These are phyloP conservation scores for Sphagnum fallax DNA, from an alignment of 228 moss, liverwort and hornwort species.

Conservation along the genomic window DNA sequence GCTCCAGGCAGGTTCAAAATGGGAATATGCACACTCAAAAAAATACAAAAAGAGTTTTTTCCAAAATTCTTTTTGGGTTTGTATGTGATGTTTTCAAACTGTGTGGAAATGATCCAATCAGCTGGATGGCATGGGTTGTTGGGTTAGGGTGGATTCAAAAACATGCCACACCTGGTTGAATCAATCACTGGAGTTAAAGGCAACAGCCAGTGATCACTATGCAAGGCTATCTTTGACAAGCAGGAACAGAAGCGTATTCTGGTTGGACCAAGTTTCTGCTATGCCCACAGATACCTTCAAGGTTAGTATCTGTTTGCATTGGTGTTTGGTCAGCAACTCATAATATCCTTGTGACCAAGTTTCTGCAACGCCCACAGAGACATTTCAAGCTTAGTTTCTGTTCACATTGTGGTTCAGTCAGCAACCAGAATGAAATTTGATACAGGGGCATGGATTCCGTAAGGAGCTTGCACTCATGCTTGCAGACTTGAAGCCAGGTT, in stretches of 20 bases:
- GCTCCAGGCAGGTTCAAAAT: too few species aligned
- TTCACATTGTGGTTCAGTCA: neutral
- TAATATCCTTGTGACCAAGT: slow-evolving; percentile 45
- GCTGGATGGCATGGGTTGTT: too few species aligned
- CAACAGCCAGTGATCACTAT: slow-evolving; percentile 54
- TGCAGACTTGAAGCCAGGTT: slow-evolving; percentile 70
- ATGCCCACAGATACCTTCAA: slow-evolving; percentile 83
- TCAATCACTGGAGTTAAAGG: slow-evolving; percentile 48
- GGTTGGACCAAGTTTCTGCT: slow-evolving; percentile 95
- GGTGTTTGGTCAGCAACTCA: slow-evolving; percentile 19
- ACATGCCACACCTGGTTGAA: slow-evolving; percentile 48
- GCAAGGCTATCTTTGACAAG: slow-evolving; percentile 58
- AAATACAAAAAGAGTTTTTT: too few species aligned
- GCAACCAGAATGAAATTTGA: neutral
- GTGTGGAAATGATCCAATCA: too few species aligned
- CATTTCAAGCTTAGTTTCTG: slow-evolving; percentile 57
- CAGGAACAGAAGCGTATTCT: slow-evolving; percentile 53
- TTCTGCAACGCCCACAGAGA: slow-evolving; percentile 75
- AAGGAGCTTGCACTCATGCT: slow-evolving; percentile 79
- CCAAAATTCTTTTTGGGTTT: too few species aligned
- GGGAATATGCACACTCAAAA: too few species aligned
- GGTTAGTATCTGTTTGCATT: slow-evolving; percentile 21
- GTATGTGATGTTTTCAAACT: too few species aligned
- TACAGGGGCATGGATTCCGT: slow-evolving; percentile 85
- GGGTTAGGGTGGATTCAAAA: slow-evolving; percentile 33